These are phyloP conservation scores for Zasmidium citrigriseum DNA, from an alignment of 2,329 filamentous ascomycete genomes.

Conservation along the genomic window DNA sequence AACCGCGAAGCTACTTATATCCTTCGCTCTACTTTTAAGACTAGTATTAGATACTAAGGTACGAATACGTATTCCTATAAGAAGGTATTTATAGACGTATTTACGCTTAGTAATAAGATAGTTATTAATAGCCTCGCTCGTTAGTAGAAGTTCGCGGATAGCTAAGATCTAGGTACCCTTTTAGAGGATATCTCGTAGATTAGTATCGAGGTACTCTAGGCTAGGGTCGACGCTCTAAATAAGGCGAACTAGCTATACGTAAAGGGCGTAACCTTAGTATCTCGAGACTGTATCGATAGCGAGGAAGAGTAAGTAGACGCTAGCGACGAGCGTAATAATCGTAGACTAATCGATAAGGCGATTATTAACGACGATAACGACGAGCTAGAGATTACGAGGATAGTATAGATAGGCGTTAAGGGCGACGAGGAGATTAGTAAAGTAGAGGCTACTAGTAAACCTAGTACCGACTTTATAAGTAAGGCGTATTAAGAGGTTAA, in stretches of 20 bases:
- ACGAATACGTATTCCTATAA: neutral
- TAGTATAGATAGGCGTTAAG: neutral
- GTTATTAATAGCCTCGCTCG: neutral
- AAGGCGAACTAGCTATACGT: too few relatives aligned
- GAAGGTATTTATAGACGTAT: neutral
- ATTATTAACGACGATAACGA: neutral
- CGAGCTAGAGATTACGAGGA: neutral
- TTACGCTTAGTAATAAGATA: neutral
- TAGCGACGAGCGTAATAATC: neutral
- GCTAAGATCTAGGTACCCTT: neutral
- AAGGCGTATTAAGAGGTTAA: neutral
- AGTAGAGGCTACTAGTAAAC: neutral
- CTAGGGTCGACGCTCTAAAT: neutral
- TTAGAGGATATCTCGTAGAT: neutral
- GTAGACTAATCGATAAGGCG: neutral
- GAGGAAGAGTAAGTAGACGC: neutral
- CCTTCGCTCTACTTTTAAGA: neutral
- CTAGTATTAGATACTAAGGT: neutral
- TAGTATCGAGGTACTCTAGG: neutral
- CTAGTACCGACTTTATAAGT: neutral
- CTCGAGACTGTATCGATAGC: neutral
- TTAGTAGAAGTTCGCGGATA: neutral
- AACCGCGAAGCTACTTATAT: neutral
- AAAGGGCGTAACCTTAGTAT: neutral
- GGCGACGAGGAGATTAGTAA: neutral